Evolutionary conservation across 495 filamentous ascomycete genomes (phyloP), one percentile per base, ranked within the genome.

Genomic region (Penicillium subrubescens): DNA sequence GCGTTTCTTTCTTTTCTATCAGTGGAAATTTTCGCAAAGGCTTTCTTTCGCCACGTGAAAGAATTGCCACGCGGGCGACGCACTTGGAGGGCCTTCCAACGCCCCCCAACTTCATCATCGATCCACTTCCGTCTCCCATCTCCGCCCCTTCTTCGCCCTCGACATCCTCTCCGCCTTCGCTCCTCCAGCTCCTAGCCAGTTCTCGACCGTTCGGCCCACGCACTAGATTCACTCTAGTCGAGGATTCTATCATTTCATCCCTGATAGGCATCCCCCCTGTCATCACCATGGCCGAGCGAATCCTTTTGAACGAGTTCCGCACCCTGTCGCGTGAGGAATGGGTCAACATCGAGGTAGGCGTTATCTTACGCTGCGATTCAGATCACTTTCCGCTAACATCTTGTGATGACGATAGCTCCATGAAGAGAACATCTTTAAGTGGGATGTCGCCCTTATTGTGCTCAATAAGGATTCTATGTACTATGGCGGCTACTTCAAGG

Each of bases 401-500:
- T 8, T 8, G 3, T 21, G 0, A 27, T 17, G 25, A 25, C 11
- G 2, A n/a, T 21, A 62, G 89, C 85, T 92, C 44, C 85, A 90
- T 52, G 77, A 91, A 46, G 87, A 85, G 15, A 90, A 93, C 73
- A 86, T 98, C 60, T 89, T 94, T 75, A 85, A 88, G 60, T 98
- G 95, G 95, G 86, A 85, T 52, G 81, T 97, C 31, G 94, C 88
- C 7, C 84, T 99, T 58, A 92, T 97, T 78, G 91, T 97, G 54
- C 84, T 97, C 69, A 99, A 98, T 74, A 83, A 90, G 2, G 93
- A 94, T 62, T 97, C 93, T 57, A 81, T 90, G 54, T 99, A 96
- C 79, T 90, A 97, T 71, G 92, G 92, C 53, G 95, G 90, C 65
- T 99, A 97, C 74, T 93, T 97, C 80, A 90, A 90, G 75, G 92